A percentile compares a stretch with the other conserved stretches of the same genome.
Evolutionary conservation across 2,329 filamentous ascomycete species (phyloP).

Genomic region (Colletotrichum plurivorum): DNA sequence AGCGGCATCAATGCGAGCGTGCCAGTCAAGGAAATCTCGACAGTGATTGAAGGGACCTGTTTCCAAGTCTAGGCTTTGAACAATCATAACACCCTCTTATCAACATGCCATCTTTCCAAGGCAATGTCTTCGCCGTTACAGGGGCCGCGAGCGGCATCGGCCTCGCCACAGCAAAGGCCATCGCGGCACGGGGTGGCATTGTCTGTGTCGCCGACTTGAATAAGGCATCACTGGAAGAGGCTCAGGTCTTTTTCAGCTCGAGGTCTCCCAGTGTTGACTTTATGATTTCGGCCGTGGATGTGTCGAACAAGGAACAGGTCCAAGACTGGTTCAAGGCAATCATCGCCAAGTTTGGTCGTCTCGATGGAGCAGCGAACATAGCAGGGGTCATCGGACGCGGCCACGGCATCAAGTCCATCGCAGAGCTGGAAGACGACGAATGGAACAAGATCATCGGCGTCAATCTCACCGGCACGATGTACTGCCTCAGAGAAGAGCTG

Average conservation of each 20-base stretch:
- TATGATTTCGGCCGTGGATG: conserved; percentile 54
- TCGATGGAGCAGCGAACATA: conserved; percentile 63
- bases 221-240: conserved; percentile 46
- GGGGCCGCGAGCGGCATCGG: conserved; percentile 62
- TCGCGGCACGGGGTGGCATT: conserved; percentile 53
- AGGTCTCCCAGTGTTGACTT: conserved; percentile 44
- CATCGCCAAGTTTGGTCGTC: conserved; percentile 57
- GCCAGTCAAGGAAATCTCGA: no score
- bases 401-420: conserved; percentile 56
- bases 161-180: conserved; percentile 55
- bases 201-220: conserved; percentile 58
- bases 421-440: conserved; percentile 60
- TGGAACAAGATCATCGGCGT: conserved; percentile 55
- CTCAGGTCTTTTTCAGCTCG: conserved; percentile 49
- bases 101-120: conserved; percentile 41
- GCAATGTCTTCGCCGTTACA: conserved; percentile 56
- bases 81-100: neutral
- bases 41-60: no score
- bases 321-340: conserved; percentile 58
- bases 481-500: conserved; percentile 54
- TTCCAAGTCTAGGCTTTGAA: no score
- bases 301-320: conserved; percentile 56
- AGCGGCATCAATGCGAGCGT: no score
- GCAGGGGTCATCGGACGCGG: conserved; percentile 62
- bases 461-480: conserved; percentile 57